Evolutionary conservation across 1,284 basidiomycete genomes (phyloP).

Genomic region (Ustilago lituana): DNA sequence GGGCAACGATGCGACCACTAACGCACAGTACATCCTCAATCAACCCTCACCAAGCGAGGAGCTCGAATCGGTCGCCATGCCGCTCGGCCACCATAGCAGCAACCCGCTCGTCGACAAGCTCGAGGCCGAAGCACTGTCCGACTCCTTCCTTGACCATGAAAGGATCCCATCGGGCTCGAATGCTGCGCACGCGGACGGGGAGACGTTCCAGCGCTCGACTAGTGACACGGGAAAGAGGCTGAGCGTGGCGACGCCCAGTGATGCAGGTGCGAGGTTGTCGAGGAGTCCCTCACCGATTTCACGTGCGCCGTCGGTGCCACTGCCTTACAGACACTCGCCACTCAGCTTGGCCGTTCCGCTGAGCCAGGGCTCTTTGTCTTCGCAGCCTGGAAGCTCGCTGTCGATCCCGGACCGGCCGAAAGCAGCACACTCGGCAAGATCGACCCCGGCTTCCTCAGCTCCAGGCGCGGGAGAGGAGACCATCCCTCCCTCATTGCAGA

Average conservation of each 20-base stretch:
- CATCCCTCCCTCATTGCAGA: no score
- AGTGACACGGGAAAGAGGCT: not conserved
- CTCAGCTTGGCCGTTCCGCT: slow-evolving; percentile 1
- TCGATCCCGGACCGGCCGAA: not conserved
- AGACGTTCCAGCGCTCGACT: not conserved
- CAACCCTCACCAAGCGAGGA: slow-evolving; percentile 11
- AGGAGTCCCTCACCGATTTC: slow-evolving; percentile 15
- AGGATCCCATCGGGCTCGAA: slow-evolving; percentile 9
- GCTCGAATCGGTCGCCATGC: slow-evolving; percentile 37
- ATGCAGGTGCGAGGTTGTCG: not conserved
- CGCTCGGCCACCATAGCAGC: slow-evolving; percentile 18
- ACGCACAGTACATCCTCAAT: slow-evolving; percentile 27
- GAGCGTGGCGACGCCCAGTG: not conserved
- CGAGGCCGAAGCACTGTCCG: slow-evolving; percentile 31
- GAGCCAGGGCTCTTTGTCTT: slow-evolving; percentile 11
- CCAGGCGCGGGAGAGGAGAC: slow-evolving; percentile 4
- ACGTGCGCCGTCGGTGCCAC: slow-evolving; percentile 14
- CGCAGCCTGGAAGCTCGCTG: slow-evolving; percentile 10
- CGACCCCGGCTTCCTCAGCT: slow-evolving; percentile 13
- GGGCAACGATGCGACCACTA: slow-evolving; percentile 36
- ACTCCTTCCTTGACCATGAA: slow-evolving; percentile 24
- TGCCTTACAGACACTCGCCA: slow-evolving; percentile 31
- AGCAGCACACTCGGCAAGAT: slow-evolving; percentile 1
- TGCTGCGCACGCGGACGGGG: not conserved
- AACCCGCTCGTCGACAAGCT: slow-evolving; percentile 31